Percentiles rank a stretch among this genome's conserved stretches.
Evolutionary conservation across 2,329 filamentous ascomycete genomes (phyloP).

Genomic region (Xylariaceae sp.): DNA sequence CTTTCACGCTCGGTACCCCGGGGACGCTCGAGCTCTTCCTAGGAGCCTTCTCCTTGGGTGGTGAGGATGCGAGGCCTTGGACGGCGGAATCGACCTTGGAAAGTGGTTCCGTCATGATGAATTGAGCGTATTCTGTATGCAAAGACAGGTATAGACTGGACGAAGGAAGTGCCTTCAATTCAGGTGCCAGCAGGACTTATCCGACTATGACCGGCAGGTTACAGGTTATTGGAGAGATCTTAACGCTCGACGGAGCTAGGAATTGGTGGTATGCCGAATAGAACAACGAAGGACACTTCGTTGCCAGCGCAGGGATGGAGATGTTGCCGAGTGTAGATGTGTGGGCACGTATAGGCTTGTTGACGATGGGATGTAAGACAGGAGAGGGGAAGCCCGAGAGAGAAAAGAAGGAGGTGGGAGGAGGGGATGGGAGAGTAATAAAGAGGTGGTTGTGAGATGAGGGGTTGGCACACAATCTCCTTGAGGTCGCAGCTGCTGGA

Average conservation of each 20-base stretch:
- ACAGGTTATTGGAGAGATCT: neutral
- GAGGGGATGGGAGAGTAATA: slow-evolving; percentile 18
- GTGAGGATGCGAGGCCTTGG: slow-evolving; percentile 67
- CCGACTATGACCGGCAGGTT: neutral
- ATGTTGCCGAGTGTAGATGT: slow-evolving; percentile 28
- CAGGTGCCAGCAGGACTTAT: slow-evolving; percentile 4
- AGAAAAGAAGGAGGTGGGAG: slow-evolving; percentile 22
- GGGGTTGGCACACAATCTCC: slow-evolving; percentile 15
- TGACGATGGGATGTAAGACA: slow-evolving; percentile 20
- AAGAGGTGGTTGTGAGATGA: slow-evolving; percentile 22
- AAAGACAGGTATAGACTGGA: neutral
- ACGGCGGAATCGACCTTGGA: slow-evolving; percentile 90
- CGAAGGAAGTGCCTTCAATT: neutral
- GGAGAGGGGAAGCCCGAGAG: slow-evolving; percentile 21
- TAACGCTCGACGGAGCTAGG: slow-evolving; percentile 23
- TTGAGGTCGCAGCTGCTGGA: slow-evolving; percentile 8
- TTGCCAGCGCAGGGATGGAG: slow-evolving; percentile 15
- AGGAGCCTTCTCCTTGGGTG: slow-evolving; percentile 62
- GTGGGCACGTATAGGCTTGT: slow-evolving; percentile 11
- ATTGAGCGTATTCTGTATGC: slow-evolving; percentile 13
- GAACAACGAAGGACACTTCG: slow-evolving; percentile 6
- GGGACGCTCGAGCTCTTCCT: slow-evolving; percentile 69
- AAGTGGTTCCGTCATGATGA: slow-evolving; percentile 52
- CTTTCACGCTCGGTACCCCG: slow-evolving; percentile 77
- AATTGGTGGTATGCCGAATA: slow-evolving; percentile 2